A percentile compares a stretch with the other conserved stretches of the same genome.
These are phyloP conservation scores for Cenchrus fungigraminus DNA, from an alignment of 176 grass and related monocot species.

Conservation along the genomic window DNA sequence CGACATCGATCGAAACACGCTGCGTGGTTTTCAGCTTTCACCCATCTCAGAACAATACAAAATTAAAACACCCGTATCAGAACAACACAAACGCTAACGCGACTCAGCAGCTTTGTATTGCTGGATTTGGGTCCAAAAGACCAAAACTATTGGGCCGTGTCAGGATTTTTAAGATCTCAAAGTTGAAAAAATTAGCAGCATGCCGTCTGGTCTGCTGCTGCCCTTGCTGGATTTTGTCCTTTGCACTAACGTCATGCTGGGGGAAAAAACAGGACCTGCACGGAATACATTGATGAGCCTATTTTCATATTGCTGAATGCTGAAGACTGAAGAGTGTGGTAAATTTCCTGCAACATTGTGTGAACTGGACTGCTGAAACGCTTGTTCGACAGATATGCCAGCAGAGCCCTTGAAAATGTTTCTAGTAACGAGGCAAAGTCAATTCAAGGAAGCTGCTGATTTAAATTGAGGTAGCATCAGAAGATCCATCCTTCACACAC, in stretches of 20 bases:
- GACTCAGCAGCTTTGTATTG: conserved; percentile 15
- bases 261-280: background rate
- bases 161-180: background rate
- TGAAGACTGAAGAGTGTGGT: background rate
- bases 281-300: background rate
- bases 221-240: conserved; percentile 34
- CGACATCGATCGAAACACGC: background rate
- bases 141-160: background rate
- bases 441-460: conserved; percentile 7
- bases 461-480: too few relatives aligned
- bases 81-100: background rate
- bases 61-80: background rate
- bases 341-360: background rate
- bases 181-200: background rate
- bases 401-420: background rate
- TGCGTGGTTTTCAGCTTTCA: conserved; percentile 4
- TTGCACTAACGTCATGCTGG: background rate
- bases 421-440: conserved; percentile 16
- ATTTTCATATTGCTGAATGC: background rate
- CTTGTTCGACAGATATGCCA: background rate
- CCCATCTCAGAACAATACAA: background rate
- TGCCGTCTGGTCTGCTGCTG: background rate
- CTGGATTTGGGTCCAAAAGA: conserved; percentile 11
- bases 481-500: background rate
- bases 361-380: conserved; percentile 17